These are phyloP conservation scores for Neonectria coccinea DNA, from an alignment of 2,329 filamentous ascomycete genomes.

Conservation along the genomic window DNA sequence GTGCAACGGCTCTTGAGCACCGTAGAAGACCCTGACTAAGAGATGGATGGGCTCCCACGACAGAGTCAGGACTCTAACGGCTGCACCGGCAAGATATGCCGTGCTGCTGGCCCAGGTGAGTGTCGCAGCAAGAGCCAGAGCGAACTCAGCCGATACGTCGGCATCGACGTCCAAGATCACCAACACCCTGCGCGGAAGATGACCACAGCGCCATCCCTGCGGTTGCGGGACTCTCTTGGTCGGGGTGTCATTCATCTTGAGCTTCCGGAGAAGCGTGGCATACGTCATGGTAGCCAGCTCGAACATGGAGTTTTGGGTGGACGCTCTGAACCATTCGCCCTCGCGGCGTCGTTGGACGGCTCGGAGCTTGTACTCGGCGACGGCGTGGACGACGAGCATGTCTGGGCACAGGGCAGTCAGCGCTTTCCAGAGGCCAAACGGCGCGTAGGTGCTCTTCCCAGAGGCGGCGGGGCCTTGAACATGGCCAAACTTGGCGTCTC, in stretches of 20 bases:
- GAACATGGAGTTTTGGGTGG: not conserved
- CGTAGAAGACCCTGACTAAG: too few species aligned
- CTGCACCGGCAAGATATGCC: too few species aligned
- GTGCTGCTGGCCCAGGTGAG: too few species aligned
- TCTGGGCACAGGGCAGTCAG: not conserved
- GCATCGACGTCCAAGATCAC: not conserved
- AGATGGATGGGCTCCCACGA: too few species aligned
- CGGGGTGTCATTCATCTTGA: not conserved
- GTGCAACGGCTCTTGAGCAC: not conserved
- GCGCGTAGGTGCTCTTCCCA: not conserved
- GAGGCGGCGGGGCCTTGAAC: not conserved
- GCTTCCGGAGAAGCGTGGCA: not conserved
- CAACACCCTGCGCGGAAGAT: not conserved
- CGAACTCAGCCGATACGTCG: too few species aligned
- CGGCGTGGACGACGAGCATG: not conserved
- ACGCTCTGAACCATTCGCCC: not conserved
- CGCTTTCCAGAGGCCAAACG: not conserved
- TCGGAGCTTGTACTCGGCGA: not conserved
- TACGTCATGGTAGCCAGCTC: not conserved
- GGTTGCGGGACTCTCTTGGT: not conserved
- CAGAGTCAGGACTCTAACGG: too few species aligned
- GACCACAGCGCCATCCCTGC: not conserved
- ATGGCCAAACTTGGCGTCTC: not conserved
- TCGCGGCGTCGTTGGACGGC: not conserved
- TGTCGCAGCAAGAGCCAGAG: too few species aligned